Evolutionary conservation across 352 stramenopile genomes (phyloP).

Genomic region (Globisporangium viniferum): DNA sequence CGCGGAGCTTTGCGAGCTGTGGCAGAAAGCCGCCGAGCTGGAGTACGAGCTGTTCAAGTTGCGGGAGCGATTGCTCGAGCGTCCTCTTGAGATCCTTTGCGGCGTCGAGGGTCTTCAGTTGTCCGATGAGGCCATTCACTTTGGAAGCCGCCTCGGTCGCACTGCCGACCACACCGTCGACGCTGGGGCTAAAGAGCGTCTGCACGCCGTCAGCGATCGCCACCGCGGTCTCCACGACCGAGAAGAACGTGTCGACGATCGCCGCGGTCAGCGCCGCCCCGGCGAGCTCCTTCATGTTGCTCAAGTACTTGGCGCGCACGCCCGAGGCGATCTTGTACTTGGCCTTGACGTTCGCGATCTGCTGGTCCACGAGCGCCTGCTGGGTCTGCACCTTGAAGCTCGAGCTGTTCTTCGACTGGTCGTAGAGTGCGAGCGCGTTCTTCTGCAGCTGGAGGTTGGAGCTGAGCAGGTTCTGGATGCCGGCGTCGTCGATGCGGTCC

Average conservation of each 20-base stretch:
- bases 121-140: not conserved
- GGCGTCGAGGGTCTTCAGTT: not conserved
- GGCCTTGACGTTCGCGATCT: not conserved
- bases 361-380: slow-evolving; percentile 4
- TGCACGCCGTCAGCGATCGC: not conserved
- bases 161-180: not conserved
- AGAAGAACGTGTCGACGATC: slow-evolving; percentile 6
- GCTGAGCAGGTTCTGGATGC: not conserved
- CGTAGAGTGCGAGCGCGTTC: not conserved
- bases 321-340: not conserved
- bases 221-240: not conserved
- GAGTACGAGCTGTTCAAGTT: not conserved
- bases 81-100: not conserved
- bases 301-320: not conserved
- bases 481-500: not conserved
- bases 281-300: slow-evolving; percentile 4
- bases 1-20: not conserved
- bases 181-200: slow-evolving; percentile 1
- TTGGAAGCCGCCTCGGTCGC: not conserved
- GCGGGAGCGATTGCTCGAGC: not conserved
- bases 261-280: not conserved
- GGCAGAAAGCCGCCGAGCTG: not conserved
- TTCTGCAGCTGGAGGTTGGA: not conserved
- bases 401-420: not conserved
- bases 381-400: slow-evolving; percentile 5